Evolutionary conservation across 106 monocot genomes (phyloP).

Genomic region (Platanthera guangdongensis): DNA sequence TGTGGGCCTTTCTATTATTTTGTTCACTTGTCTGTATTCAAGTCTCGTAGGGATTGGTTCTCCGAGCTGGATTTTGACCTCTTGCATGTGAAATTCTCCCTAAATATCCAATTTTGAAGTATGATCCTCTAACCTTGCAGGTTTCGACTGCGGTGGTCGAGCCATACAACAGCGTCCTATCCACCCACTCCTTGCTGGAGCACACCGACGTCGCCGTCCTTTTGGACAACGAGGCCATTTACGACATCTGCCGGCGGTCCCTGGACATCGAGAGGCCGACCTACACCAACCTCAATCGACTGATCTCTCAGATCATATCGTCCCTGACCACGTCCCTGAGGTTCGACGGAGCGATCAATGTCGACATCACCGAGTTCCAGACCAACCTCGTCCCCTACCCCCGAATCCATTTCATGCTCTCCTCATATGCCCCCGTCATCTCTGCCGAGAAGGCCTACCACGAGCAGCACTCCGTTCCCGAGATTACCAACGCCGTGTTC

Average conservation of each 20-base stretch:
- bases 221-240: slow-evolving; percentile 81
- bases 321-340: slow-evolving; percentile 72
- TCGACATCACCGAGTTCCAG: slow-evolving; percentile 23
- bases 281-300: slow-evolving; percentile 76
- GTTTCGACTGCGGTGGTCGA: slow-evolving; percentile 90
- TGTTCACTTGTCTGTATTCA: not conserved
- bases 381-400: slow-evolving; percentile 21
- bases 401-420: slow-evolving; percentile 23
- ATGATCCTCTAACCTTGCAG: slow-evolving; percentile 17
- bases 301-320: slow-evolving; percentile 84
- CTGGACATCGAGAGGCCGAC: slow-evolving; percentile 84
- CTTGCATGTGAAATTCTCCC: not conserved
- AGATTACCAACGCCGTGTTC: slow-evolving; percentile 20
- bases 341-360: slow-evolving; percentile 24
- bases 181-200: slow-evolving; percentile 83
- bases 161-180: slow-evolving; percentile 85
- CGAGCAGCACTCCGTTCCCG: slow-evolving; percentile 17
- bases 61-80: not conserved
- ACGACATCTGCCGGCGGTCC: slow-evolving; percentile 71
- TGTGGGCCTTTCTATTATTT: slow-evolving; percentile 4
- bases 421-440: slow-evolving; percentile 20
- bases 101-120: not conserved
- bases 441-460: slow-evolving; percentile 7
- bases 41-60: not conserved
- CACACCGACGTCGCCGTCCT: slow-evolving; percentile 86